These are phyloP conservation scores for Verticillium longisporum DNA, from an alignment of 2,329 filamentous ascomycete species.

Conservation along the genomic window DNA sequence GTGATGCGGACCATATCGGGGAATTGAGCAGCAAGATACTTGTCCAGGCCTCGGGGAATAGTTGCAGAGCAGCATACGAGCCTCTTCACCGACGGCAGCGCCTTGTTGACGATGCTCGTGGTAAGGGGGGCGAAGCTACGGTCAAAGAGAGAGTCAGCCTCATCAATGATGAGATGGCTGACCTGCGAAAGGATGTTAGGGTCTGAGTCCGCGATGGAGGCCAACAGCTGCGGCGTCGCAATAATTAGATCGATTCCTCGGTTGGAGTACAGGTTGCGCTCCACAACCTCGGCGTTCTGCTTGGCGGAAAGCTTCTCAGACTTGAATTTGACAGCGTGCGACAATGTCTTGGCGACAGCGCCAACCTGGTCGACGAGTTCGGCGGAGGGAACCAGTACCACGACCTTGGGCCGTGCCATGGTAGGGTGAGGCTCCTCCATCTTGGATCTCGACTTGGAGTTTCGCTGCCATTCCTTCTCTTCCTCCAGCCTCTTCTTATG, in stretches of 20 bases:
- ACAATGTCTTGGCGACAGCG: slow-evolving; percentile 70
- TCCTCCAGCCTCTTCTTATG: slow-evolving; percentile 49
- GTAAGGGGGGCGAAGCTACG: slow-evolving; percentile 85
- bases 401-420: slow-evolving; percentile 70
- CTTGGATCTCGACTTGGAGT: slow-evolving; percentile 42
- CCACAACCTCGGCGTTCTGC: slow-evolving; percentile 70
- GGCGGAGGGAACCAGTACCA: slow-evolving; percentile 86
- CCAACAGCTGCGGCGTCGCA: slow-evolving; percentile 81
- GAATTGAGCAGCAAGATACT: slow-evolving; percentile 72
- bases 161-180: slow-evolving; percentile 81
- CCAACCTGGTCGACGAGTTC: slow-evolving; percentile 89
- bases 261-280: slow-evolving; percentile 74
- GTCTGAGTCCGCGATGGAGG: slow-evolving; percentile 80
- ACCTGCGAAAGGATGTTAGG: slow-evolving; percentile 92
- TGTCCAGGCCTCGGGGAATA: slow-evolving; percentile 84
- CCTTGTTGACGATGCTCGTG: slow-evolving; percentile 72
- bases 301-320: slow-evolving; percentile 75
- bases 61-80: slow-evolving; percentile 93
- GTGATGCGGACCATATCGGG: slow-evolving; percentile 80
- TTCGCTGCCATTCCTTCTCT: slow-evolving; percentile 49
- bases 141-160: slow-evolving; percentile 93
- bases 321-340: slow-evolving; percentile 82
- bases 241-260: slow-evolving; percentile 80
- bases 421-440: slow-evolving; percentile 65
- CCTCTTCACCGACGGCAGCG: slow-evolving; percentile 74